Evolutionary conservation across 2,329 filamentous ascomycete species (phyloP), one percentile per base, ranked within the genome.

Genomic region (Arthrobotrys megalospora): DNA sequence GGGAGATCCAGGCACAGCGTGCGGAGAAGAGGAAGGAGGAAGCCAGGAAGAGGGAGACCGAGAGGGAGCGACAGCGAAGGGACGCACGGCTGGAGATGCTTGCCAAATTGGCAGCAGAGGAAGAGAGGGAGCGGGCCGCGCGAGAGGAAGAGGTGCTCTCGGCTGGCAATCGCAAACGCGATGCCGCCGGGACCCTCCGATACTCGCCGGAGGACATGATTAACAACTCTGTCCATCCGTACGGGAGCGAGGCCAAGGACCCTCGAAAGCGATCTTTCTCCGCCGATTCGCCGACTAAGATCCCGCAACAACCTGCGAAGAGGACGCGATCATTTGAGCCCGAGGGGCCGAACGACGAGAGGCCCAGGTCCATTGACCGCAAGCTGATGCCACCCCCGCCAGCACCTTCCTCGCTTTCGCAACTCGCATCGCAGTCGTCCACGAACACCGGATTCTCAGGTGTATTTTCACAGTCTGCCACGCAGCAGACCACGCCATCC

Each of bases 341-440:
- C 6, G 62, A 66, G 6, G 73, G 62, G 50, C 73, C 55, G n/a
- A 58, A 55, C 8, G 72, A 77, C 16, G 52, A 67, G 5, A 58
- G 4, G 12, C 58, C 71, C n/a, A 60, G 65, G 60, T 52, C 66
- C 45, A 62, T 66, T 52, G 73, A 77, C 65, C 66, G 73, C 52
- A 71, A 67, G 41, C 32, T 77, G 28, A 77, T 77, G 73, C 73
- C 73, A 19, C 73, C 73, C 19, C 73, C 73, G 24, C 73, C 73
- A 6, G 70, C 73, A 10, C 73, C 73, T 4, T 45, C 50, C 10
- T 63, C 50, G 28, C 66, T 53, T 48, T 28, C 34, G 24, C 63
- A 50, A 24, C 19, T 8, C 34, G 48, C 64, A 28, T 28, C 24
- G 24, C 24, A 28, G 5, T 28, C 24, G 24, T 28, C 24, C 5